Base-by-base conservation (phyloP, 192 early-diverging fungal genomes). In the Entophlyctis luteolus region DNA sequence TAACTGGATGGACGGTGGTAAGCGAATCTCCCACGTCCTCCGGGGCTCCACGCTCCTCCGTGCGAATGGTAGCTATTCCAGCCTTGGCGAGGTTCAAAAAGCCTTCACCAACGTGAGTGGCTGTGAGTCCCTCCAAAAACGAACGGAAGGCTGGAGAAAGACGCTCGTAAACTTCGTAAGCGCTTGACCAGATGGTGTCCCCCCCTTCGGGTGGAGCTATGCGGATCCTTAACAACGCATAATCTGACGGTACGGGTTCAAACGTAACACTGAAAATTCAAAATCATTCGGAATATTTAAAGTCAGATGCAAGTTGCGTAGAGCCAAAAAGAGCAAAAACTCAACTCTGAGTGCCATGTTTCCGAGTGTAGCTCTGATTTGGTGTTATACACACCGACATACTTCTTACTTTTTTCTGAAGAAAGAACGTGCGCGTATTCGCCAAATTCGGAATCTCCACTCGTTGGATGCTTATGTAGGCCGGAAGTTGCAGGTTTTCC, bases 91-190 rank as follows among this genome's bases (percentile, higher is more conserved):
- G 27, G 6, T 48, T 50, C 10, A 50, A 25, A 27, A 65, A 65
- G 1, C 48, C 62, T 12, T 75, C 63, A 2, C 71, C 81, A 42
- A 67, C 62, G 47, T 88, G 85, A 1, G 77, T 78, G 14, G 85
- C 86, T 29, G 77, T 72, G 32, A 86, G 75, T 8, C 84, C 81
- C 74, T 88, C 87, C 28, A 89, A 57, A 23, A 85, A 75, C 27
- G 68, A 71, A 49, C 79, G 68, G 53, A 86, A 73, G 18, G 81
- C 69, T 2, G 81, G 81, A 3, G 83, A 81, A 16, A 87, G 75
- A 37, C 55, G 53, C 4, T 72, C 70, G 63, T 72, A 72, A 28
- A 56, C 35, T 38, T 50, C 70, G 33, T 57, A 65, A 4, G 58
- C 52, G 50, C 58, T 62, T 1, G 48, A 34, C 58, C 58, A 70